These are phyloP conservation scores for Nigrospora oryzae DNA, from an alignment of 2,329 filamentous ascomycete species.

Conservation along the genomic window DNA sequence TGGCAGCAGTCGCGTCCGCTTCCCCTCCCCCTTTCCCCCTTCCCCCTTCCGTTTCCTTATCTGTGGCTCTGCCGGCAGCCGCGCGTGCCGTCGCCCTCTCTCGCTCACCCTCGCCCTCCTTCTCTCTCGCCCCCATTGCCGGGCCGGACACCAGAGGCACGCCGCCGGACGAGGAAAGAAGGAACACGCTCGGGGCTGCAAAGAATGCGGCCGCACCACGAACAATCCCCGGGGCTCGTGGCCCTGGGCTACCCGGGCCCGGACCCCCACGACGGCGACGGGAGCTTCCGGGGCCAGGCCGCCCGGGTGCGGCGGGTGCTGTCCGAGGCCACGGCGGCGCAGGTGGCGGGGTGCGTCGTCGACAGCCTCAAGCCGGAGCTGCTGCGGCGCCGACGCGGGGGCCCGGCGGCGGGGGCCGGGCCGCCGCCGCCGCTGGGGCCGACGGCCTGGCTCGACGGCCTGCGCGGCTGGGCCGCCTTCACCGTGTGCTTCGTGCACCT, in stretches of 20 bases:
- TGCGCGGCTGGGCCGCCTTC: constrained; percentile 1
- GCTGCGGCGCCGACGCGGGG: background rate
- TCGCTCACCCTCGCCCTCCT: no score
- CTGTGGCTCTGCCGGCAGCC: no score
- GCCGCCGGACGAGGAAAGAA: no score
- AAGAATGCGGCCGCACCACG: background rate
- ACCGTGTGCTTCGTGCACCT: background rate
- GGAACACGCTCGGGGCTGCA: no score
- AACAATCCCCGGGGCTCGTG: background rate
- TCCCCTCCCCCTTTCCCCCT: no score
- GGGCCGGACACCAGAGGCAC: no score
- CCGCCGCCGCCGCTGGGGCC: background rate
- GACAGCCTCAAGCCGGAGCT: background rate
- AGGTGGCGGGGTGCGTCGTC: background rate
- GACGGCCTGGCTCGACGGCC: constrained; percentile 1
- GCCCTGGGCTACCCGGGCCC: background rate
- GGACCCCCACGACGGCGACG: background rate
- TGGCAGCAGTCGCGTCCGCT: no score
- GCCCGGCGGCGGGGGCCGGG: background rate
- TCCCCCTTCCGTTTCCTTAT: no score
- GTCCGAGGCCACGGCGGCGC: background rate
- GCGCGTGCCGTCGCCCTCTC: no score
- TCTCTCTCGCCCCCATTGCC: no score
- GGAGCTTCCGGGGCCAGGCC: background rate
- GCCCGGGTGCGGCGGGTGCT: background rate